A percentile compares a stretch with the other conserved stretches of the same genome.
These are phyloP conservation scores for Termitomyces sp. DNA, from an alignment of 768 basidiomycete genomes.

Conservation along the genomic window DNA sequence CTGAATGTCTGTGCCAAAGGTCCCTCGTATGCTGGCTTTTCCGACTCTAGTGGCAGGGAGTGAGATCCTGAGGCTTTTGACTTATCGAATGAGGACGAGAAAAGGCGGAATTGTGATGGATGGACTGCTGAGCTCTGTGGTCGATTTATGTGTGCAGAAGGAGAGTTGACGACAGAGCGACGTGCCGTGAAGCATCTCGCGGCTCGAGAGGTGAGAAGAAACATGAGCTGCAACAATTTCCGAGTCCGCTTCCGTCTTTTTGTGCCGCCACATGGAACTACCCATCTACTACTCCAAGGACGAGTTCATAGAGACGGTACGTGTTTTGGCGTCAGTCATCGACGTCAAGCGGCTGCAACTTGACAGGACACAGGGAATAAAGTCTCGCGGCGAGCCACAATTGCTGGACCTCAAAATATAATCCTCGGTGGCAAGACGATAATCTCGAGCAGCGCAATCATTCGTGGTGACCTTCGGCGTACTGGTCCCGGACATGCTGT, in stretches of 20 bases:
- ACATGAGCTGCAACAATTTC: slow-evolving; percentile 6
- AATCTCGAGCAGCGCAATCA: slow-evolving; percentile 84
- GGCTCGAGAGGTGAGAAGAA: slow-evolving; percentile 7
- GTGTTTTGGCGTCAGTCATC: slow-evolving; percentile 10
- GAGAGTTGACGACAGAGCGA: background rate
- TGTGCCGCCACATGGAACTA: slow-evolving; percentile 48
- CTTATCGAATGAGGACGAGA: slow-evolving; percentile 10
- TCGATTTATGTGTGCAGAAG: background rate
- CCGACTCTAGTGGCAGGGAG: slow-evolving; percentile 6
- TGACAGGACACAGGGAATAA: slow-evolving; percentile 91
- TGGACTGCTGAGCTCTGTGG: background rate
- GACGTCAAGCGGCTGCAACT: slow-evolving; percentile 1
- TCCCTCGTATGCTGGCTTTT: slow-evolving; percentile 54
- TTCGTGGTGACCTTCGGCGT: slow-evolving; percentile 88
- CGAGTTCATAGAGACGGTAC: slow-evolving; percentile 87
- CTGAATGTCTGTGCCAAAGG: slow-evolving; percentile 71
- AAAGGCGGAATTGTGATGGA: slow-evolving; percentile 1
- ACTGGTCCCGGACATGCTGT: slow-evolving; percentile 91
- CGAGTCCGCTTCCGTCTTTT: slow-evolving; percentile 1
- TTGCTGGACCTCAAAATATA: slow-evolving; percentile 93
- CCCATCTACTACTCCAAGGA: slow-evolving; percentile 76
- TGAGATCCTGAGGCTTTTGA: slow-evolving; percentile 1
- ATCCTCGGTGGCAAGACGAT: slow-evolving; percentile 97
- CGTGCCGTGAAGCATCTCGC: slow-evolving; percentile 6
- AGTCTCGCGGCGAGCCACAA: slow-evolving; percentile 86